Base-by-base conservation (phyloP, 441 rosid genomes). In the Flueggea neowawraea region DNA sequence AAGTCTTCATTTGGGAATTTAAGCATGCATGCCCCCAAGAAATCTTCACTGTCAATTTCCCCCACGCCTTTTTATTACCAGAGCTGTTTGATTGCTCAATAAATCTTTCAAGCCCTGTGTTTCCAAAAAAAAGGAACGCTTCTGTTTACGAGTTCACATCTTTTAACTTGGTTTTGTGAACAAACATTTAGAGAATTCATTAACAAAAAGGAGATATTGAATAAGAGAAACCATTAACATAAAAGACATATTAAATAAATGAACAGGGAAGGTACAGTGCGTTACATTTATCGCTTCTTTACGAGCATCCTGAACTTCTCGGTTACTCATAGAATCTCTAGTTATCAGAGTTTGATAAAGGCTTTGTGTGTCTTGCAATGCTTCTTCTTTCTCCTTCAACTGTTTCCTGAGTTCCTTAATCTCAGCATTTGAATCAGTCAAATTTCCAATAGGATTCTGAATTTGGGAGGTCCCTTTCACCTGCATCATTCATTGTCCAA, bases 301-400 rank as follows among this genome's bases (percentile, higher is more conserved):
- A n/a, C 70, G 73, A 70, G 83, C 83, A 60, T 65, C 76, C 31
- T 74, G 73, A 32, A 76, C 33, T 55, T 80, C 77, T 44, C 57
- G 55, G 47, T 63, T 76, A 52, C 57, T 59, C 31, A 10, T 54
- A 5, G 11, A 32, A 51, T 65, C 75, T 56, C 67, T 66, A 14
- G 44, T 17, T 7, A 9, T 28, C 4, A 75, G 66, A 57, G 47
- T 16, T 31, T 48, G 43, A 50, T 62, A 65, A 7, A 66, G 58
- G 41, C 60, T 63, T 52, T 75, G 69, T 36, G 60, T 14, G 14
- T 65, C 2, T 60, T 65, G 36, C 51, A 70, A 12, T 32, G 47
- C 58, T 10, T 60, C 62, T 14, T 64, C 54, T 55, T 58, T 64
- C 60, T 72, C 69, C 64, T 65, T 67, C 15, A 78, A 55, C 31